Base-by-base conservation (phyloP, 1,139 yeast genomes). In the Yamadazyma pseudoaaseri region DNA sequence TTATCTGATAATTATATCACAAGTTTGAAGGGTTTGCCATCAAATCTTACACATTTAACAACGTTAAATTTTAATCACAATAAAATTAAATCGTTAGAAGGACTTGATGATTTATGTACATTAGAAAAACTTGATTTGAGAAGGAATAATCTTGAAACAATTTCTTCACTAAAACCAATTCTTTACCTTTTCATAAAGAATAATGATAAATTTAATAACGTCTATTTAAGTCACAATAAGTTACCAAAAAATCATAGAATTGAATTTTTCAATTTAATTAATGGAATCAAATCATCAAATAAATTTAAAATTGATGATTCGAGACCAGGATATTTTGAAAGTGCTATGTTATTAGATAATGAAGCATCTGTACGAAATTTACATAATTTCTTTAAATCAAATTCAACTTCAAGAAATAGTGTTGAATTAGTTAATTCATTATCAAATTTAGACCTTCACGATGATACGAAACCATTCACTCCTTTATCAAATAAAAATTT, bases 271-370 rank as follows among this genome's bases (percentile, higher is more conserved):
- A 76, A 78, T 49, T 49, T 71, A 38, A 54, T 67, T 40, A 75
- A 79, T 45, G 81, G 81, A 10, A 73, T 74, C 17, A 72, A 67
- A 35, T 71, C 66, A 39, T 60, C 62, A 25, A 76, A 73, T 38
- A 52, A 53, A 14, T 53, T 78, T 41, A 67, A 72, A 45, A 70
- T 79, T 31, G 85, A 79, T 49, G 85, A 81, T 36, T 74, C 81
- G 7, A 57, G 72, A 38, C 85, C 86, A 0, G 85, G 86, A 1
- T 71, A 79, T 39, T 74, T 79, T 52, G 86, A 79, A 54, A 67
- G 76, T 31, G 73, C 81, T 12, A 48, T 74, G 48, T 51, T 76
- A 21, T 56, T 76, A 35, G 83, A 76, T 45, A 60, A 70, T 3
- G 77, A 73, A 38, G 59, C 63, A 7, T 73, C 81, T 0, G 56